Base-by-base conservation (phyloP, 257 asterid genomes). In the Rehmannia glutinosa region DNA sequence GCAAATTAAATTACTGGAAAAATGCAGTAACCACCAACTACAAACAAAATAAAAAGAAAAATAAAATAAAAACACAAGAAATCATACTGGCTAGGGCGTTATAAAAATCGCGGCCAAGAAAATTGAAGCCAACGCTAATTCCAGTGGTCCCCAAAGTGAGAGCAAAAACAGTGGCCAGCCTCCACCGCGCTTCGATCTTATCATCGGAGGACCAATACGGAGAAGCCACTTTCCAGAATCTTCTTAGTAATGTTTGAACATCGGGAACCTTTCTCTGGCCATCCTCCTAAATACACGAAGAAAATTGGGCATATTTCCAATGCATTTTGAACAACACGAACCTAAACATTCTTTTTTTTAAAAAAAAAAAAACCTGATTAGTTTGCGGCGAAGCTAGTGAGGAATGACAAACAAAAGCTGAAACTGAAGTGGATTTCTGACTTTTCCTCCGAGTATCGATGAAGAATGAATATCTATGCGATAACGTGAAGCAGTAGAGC, bases 81-180 rank as follows among this genome's bases (percentile, higher is more conserved):
- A 52, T 42, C 84, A n/a, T 89, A 89, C 96, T 84, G 65, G 96
- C 88, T 50, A 89, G 92, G 30, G 96, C 90, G 49, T 89, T 89
- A 55, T 78, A 89, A 74, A 89, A 89, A 71, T 89, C 96, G 17
- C 96, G 89, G 20, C 96, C 92, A 6, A 89, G 88, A 75, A 86
- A 89, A 66, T 79, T 89, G 79, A 89, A 89, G 5, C 90, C 88
- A 16, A 89, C 96, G 66, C 92, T 89, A 66, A 89, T 89, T 8
- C 96, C 96, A 27, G 96, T 87, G 32, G 96, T 89, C 36, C 86
- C 96, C 66, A 89, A 66, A 27, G 96, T 89, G 23, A 89, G 92
- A 16, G 88, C 92, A 73, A 89, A 89, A 30, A 89, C 92, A 20
- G 83, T 82, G 9, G 94, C 90, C 10, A 89, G 86, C 66, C 83